These are phyloP conservation scores for Chlorella sp. DNA, from an alignment of 139 green algal species.

Conservation along the genomic window DNA sequence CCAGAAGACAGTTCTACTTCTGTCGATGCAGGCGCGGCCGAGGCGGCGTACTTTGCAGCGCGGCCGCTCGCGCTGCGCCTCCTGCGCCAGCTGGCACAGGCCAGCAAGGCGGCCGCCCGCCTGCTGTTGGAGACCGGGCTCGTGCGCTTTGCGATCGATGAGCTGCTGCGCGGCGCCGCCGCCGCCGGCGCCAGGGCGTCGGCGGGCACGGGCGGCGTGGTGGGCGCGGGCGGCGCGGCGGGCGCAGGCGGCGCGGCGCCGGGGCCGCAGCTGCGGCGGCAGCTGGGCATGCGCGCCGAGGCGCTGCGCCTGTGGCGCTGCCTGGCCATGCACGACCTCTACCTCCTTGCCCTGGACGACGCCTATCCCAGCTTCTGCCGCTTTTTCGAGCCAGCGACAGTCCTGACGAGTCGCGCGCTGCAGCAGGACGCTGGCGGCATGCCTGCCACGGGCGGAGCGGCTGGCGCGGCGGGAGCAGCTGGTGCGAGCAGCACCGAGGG, in stretches of 20 bases:
- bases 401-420: neutral
- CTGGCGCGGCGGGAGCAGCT: neutral
- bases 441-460: too few relatives aligned
- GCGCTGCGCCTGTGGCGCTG: conserved; percentile 55
- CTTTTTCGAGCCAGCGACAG: conserved; percentile 14
- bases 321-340: conserved; percentile 49
- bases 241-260: neutral
- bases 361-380: conserved; percentile 39
- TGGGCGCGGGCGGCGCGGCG: neutral
- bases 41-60: conserved; percentile 7
- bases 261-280: neutral
- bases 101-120: conserved; percentile 41
- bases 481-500: too few relatives aligned
- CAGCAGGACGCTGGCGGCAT: conserved; percentile 1
- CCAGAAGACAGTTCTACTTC: too few relatives aligned
- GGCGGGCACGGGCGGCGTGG: too few relatives aligned
- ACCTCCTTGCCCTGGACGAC: conserved; percentile 39
- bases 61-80: conserved; percentile 41
- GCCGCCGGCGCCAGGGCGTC: neutral
- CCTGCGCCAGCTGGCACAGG: conserved; percentile 52
- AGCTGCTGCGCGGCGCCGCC: conserved; percentile 25
- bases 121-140: conserved; percentile 34
- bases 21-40: neutral
- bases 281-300: conserved; percentile 40
- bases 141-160: conserved; percentile 20